Evolutionary conservation across 1,139 yeast species (phyloP).

Genomic region (Yamadazyma conglobata): DNA sequence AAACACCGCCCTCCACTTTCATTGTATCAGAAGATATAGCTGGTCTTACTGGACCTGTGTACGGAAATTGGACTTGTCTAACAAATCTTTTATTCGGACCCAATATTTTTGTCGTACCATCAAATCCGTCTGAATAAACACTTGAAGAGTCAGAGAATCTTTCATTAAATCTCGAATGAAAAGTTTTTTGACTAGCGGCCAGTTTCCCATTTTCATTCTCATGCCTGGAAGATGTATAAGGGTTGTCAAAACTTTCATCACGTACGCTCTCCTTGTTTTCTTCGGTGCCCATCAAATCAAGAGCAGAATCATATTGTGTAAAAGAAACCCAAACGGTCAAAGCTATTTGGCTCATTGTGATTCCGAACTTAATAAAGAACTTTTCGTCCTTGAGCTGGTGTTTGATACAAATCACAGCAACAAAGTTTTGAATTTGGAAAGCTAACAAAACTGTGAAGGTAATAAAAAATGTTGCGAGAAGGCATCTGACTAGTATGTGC

Average conservation of each 20-base stretch:
- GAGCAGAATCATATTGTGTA: slow-evolving; percentile 1
- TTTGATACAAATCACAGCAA: slow-evolving; percentile 2
- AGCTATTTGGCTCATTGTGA: slow-evolving; percentile 4
- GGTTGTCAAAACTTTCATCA: no score
- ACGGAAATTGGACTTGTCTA: neutral
- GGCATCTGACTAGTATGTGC: no score
- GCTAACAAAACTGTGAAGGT: slow-evolving; percentile 2
- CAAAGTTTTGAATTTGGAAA: slow-evolving; percentile 6
- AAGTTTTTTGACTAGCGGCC: no score
- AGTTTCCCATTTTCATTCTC: no score
- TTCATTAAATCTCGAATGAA: slow-evolving; percentile 2
- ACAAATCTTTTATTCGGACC: neutral
- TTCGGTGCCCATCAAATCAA: slow-evolving; percentile 5
- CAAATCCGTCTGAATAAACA: slow-evolving; percentile 5
- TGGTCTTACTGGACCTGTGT: slow-evolving; percentile 4
- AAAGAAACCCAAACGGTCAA: slow-evolving; percentile 3
- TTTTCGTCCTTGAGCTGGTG: neutral
- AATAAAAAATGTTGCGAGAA: slow-evolving; percentile 1
- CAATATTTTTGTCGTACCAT: neutral
- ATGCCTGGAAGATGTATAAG: no score
- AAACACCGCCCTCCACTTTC: neutral
- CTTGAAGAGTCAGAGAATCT: slow-evolving; percentile 5
- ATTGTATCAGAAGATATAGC: slow-evolving; percentile 1
- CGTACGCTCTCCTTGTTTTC: no score
- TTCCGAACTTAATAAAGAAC: slow-evolving; percentile 2